phyloP scores from a whole-genome alignment of 2,329 filamentous ascomycete species.

The Dactylellina leptospora region DNA sequence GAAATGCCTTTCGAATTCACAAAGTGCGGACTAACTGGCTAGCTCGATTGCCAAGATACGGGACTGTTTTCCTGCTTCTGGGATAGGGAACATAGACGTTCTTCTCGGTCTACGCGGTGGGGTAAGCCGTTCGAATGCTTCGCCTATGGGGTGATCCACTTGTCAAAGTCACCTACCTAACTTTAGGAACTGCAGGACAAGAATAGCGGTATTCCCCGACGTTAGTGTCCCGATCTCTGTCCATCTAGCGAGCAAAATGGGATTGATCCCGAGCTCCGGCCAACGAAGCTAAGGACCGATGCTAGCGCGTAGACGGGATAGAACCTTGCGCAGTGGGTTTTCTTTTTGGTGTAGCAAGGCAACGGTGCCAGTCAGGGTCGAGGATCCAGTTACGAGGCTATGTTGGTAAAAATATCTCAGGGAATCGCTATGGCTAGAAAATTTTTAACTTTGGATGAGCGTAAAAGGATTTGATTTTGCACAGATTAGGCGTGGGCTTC shows the following conservation, averaged over 20 bases:
- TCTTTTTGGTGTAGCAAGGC: constrained; percentile 30
- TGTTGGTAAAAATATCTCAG: no score
- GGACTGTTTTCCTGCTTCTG: constrained; percentile 34
- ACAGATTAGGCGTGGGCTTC: no score
- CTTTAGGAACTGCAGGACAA: constrained; percentile 8
- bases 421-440: no score
- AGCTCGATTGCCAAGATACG: constrained; percentile 27
- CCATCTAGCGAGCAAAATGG: constrained; percentile 50
- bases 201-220: constrained; percentile 45
- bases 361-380: constrained; percentile 27
- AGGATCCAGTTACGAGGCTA: constrained; percentile 22
- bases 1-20: neutral
- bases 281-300: constrained; percentile 48
- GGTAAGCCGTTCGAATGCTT: constrained; percentile 19
- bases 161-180: constrained; percentile 28
- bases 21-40: neutral
- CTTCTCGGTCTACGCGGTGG: constrained; percentile 24
- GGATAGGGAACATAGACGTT: constrained; percentile 13
- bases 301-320: constrained; percentile 49
- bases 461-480: constrained; percentile 11
- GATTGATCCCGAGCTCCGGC: constrained; percentile 50
- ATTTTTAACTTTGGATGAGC: no score
- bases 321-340: constrained; percentile 41
- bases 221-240: constrained; percentile 40
- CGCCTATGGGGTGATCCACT: constrained; percentile 38